Evolutionary conservation across 257 asterid species (phyloP).

Genomic region (Ehretia macrophylla): DNA sequence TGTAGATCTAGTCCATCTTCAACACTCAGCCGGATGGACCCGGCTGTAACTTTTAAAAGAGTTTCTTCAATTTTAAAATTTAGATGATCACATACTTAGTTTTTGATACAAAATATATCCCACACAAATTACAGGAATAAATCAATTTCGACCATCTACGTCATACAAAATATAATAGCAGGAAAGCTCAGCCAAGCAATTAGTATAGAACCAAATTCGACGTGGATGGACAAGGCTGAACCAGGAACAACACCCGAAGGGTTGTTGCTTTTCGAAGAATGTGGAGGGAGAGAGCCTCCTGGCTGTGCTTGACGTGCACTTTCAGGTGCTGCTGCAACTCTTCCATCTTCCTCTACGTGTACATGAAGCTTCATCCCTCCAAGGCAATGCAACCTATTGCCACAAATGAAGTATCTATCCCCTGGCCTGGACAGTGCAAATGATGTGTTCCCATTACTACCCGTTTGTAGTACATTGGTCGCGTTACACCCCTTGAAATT

Average conservation of each 20-base stretch:
- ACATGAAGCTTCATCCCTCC: conserved; percentile 84
- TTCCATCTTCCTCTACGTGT: conserved; percentile 16
- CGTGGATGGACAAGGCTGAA: background rate
- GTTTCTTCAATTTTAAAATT: no score
- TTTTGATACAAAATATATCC: no score
- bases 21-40: no score
- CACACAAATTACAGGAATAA: background rate
- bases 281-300: background rate
- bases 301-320: conserved; percentile 28
- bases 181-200: background rate
- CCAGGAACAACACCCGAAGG: background rate
- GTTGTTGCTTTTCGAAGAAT: background rate
- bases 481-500: conserved; percentile 60
- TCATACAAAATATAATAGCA: background rate
- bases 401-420: conserved; percentile 58
- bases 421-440: conserved; percentile 41
- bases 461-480: conserved; percentile 54
- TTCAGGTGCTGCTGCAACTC: conserved; percentile 19
- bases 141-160: background rate
- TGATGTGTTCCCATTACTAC: conserved; percentile 63
- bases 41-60: no score
- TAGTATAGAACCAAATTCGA: background rate
- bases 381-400: conserved; percentile 67
- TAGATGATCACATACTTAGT: no score
- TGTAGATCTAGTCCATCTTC: no score